Evolutionary conservation across 1,284 basidiomycete genomes (phyloP).

Genomic region (Austropuccinia psidii): DNA sequence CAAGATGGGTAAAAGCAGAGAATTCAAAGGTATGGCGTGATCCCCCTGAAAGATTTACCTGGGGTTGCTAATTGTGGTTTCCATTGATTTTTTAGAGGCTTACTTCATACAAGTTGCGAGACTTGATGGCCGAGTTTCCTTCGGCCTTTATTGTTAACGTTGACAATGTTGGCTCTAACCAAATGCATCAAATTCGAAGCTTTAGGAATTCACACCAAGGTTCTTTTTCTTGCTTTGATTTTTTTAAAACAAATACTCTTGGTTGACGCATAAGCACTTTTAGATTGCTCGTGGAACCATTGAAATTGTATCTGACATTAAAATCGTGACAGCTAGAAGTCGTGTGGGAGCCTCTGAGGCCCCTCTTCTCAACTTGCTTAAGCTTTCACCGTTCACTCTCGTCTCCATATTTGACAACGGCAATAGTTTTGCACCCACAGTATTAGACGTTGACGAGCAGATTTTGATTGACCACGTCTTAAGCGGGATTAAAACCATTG

Average conservation of each 20-base stretch:
- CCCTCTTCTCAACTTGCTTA: slow-evolving; percentile 97
- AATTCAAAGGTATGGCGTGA: slow-evolving; percentile 31
- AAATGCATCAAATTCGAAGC: slow-evolving; percentile 99
- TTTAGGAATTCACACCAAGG: slow-evolving; percentile 94
- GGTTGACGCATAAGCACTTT: background rate
- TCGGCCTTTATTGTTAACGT: slow-evolving; percentile 99
- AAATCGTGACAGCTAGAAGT: slow-evolving; percentile 80
- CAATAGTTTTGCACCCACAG: slow-evolving; percentile 68
- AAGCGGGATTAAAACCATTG: slow-evolving; percentile 78
- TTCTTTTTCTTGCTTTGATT: too few species aligned
- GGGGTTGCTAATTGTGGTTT: slow-evolving; percentile 54
- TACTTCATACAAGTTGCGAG: slow-evolving; percentile 95
- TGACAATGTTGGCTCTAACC: slow-evolving; percentile 99
- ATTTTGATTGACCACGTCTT: slow-evolving; percentile 85
- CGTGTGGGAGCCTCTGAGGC: slow-evolving; percentile 89
- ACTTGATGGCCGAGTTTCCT: slow-evolving; percentile 81
- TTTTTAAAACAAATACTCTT: slow-evolving; percentile 88
- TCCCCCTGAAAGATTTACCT: too few species aligned
- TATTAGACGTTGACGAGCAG: slow-evolving; percentile 87
- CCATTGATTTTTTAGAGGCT: slow-evolving; percentile 78
- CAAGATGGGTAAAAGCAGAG: slow-evolving; percentile 36
- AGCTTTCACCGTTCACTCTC: slow-evolving; percentile 61
- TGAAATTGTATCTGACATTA: slow-evolving; percentile 95
- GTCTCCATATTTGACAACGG: slow-evolving; percentile 79
- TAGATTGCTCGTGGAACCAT: slow-evolving; percentile 98